Evolutionary conservation across 2,329 filamentous ascomycete genomes (phyloP).

Genomic region (Huntiella abstrusa): DNA sequence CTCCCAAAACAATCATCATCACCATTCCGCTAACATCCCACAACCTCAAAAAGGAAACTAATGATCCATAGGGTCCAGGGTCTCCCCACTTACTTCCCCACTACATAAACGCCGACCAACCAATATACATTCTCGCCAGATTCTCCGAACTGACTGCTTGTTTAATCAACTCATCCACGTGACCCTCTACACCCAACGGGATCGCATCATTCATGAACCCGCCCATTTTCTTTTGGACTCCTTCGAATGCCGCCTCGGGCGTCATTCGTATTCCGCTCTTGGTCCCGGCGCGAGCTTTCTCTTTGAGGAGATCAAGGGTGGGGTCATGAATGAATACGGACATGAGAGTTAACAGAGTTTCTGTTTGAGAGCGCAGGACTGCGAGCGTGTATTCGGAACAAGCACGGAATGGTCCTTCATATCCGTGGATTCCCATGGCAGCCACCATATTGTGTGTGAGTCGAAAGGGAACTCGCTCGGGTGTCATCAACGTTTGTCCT

Average conservation of each 20-base stretch:
- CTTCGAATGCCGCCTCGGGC: constrained; percentile 64
- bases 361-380: constrained; percentile 75
- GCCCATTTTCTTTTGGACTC: constrained; percentile 68
- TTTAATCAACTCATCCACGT: constrained; percentile 87
- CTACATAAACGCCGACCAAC: constrained; percentile 53
- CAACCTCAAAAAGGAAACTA: not conserved
- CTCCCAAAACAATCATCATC: too few species aligned
- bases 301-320: constrained; percentile 71
- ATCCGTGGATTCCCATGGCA: constrained; percentile 86
- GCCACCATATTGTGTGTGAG: constrained; percentile 97
- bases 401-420: constrained; percentile 81
- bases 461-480: constrained; percentile 87
- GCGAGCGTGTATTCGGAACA: constrained; percentile 76
- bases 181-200: constrained; percentile 82
- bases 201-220: constrained; percentile 72
- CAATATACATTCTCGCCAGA: constrained; percentile 88
- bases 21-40: constrained; percentile 1
- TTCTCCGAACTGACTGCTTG: constrained; percentile 67
- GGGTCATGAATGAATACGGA: constrained; percentile 96
- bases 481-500: constrained; percentile 83
- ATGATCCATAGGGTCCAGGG: not conserved
- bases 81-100: not conserved
- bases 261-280: constrained; percentile 21
- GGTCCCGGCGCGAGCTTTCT: constrained; percentile 35
- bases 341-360: constrained; percentile 90